Percentiles rank a stretch among this genome's conserved stretches.
Conservation (phyloP, 495 filamentous ascomycete genomes). For the Penicillium herquei region DNA sequence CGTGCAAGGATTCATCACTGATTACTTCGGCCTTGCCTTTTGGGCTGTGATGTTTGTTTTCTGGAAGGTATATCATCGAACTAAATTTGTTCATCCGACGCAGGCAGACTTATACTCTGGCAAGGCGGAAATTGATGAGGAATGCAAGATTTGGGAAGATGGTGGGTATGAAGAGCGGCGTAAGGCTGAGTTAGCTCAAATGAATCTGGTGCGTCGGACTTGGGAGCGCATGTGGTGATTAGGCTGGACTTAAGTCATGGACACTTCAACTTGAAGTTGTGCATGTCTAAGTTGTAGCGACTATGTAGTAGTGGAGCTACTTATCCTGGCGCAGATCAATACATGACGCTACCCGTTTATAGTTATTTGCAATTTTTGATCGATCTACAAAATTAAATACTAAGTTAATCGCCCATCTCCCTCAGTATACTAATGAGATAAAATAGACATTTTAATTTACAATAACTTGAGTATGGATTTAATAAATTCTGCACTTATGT, state of each 20-base stretch:
- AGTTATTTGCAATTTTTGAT: too few species aligned
- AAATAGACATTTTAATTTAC: too few species aligned
- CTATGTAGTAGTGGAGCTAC: too few species aligned
- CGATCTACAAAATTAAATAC: too few species aligned
- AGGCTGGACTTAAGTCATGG: background rate
- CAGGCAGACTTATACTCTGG: slow-evolving; percentile 28
- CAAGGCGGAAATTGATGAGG: slow-evolving; percentile 34
- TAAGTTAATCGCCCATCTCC: too few species aligned
- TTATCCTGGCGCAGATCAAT: too few species aligned
- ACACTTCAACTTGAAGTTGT: background rate
- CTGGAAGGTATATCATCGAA: slow-evolving; percentile 32
- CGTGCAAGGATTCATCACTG: slow-evolving; percentile 33
- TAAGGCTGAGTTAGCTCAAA: slow-evolving; percentile 26
- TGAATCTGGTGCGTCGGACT: slow-evolving; percentile 18
- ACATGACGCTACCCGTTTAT: too few species aligned
- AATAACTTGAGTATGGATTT: too few species aligned
- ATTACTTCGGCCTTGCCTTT: slow-evolving; percentile 35
- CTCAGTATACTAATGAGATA: too few species aligned
- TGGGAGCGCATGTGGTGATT: slow-evolving; percentile 38
- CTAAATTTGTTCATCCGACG: slow-evolving; percentile 26
- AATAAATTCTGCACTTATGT: too few species aligned
- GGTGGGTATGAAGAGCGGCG: slow-evolving; percentile 25
- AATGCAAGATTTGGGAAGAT: slow-evolving; percentile 35
- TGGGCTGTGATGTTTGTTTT: slow-evolving; percentile 31
- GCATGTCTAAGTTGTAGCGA: background rate